phyloP scores from a whole-genome alignment of 2,329 filamentous ascomycete genomes.

The Hypoxylon sp. region DNA sequence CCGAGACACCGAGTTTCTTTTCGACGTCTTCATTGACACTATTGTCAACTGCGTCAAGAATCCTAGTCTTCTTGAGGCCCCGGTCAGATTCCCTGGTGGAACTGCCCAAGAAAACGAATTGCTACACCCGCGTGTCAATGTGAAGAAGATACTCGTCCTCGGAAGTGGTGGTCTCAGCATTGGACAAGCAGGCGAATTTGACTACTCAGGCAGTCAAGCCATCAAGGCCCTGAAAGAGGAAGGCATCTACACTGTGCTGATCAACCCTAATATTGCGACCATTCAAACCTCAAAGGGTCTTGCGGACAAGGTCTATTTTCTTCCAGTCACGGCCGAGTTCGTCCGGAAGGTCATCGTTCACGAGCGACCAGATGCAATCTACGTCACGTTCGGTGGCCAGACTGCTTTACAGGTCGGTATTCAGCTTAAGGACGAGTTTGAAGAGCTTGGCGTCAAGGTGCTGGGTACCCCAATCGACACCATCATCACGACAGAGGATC shows the following conservation, averaged over 20 bases:
- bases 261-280: conserved; percentile 99
- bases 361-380: conserved; percentile 94
- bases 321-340: conserved; percentile 95
- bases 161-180: conserved; percentile 96
- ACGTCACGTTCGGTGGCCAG: conserved; percentile 96
- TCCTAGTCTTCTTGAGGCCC: conserved; percentile 69
- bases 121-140: conserved; percentile 78
- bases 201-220: conserved; percentile 97
- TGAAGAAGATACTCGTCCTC: conserved; percentile 94
- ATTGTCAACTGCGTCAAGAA: conserved; percentile 77
- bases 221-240: conserved; percentile 99
- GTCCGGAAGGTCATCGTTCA: conserved; percentile 97
- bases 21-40: conserved; percentile 93
- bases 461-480: conserved; percentile 96
- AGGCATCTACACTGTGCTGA: conserved; percentile 95
- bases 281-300: conserved; percentile 98
- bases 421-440: conserved; percentile 96
- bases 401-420: conserved; percentile 97
- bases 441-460: conserved; percentile 88
- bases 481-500: conserved; percentile 97
- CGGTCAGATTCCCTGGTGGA: conserved; percentile 88
- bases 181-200: conserved; percentile 97
- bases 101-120: conserved; percentile 79
- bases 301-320: conserved; percentile 98
- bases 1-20: conserved; percentile 93